phyloP scores from a whole-genome alignment of 202 grass and related monocot species.

The Schoenoplectus tabernaemontani region DNA sequence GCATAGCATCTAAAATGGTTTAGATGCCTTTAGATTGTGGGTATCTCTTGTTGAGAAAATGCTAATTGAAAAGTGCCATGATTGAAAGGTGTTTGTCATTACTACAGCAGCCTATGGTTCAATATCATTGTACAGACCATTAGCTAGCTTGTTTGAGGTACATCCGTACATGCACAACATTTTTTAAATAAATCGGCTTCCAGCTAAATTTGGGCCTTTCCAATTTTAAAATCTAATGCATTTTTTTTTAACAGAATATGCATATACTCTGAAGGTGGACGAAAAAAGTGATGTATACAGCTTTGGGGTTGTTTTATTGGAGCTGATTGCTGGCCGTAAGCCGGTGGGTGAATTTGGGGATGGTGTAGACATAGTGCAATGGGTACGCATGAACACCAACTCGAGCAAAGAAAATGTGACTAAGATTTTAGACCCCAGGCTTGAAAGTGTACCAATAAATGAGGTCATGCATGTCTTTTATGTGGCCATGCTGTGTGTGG shows the following conservation, averaged over 20 bases:
- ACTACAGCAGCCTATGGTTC: background rate
- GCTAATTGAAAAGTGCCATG: background rate
- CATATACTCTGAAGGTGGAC: slow-evolving; percentile 95
- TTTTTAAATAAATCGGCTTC: background rate
- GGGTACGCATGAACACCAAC: slow-evolving; percentile 50
- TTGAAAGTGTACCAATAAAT: slow-evolving; percentile 45
- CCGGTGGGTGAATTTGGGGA: slow-evolving; percentile 85
- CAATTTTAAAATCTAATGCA: background rate
- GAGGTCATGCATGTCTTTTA: slow-evolving; percentile 70
- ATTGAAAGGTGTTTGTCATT: slow-evolving; percentile 4
- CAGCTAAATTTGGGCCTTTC: background rate
- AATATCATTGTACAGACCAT: background rate
- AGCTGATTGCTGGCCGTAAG: slow-evolving; percentile 51
- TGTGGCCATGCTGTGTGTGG: slow-evolving; percentile 75
- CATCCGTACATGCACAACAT: too few species aligned
- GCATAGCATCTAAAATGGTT: background rate
- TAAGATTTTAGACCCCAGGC: slow-evolving; percentile 48
- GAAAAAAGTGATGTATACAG: slow-evolving; percentile 96
- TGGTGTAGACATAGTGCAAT: slow-evolving; percentile 90
- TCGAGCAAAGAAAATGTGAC: slow-evolving; percentile 41
- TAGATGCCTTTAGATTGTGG: background rate
- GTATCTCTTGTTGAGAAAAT: background rate
- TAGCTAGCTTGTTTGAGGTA: background rate
- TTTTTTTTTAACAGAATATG: slow-evolving; percentile 48
- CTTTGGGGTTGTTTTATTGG: slow-evolving; percentile 68